These are phyloP conservation scores for Picochlorum sp. DNA, from an alignment of 139 green algal genomes.

Conservation along the genomic window DNA sequence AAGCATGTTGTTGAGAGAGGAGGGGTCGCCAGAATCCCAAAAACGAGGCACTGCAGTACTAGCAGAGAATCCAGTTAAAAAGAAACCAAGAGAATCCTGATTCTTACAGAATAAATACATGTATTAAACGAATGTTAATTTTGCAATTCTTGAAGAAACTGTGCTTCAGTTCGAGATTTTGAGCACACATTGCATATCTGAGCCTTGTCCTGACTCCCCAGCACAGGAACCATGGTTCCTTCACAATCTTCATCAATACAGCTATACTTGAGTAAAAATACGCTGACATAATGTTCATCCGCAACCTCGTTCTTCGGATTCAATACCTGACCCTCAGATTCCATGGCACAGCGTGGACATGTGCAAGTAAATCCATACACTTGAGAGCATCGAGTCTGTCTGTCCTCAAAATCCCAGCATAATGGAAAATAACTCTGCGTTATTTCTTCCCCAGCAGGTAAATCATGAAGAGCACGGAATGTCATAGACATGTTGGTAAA, in stretches of 20 bases:
- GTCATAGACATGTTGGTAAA: slow-evolving; percentile 32
- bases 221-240: slow-evolving; percentile 55
- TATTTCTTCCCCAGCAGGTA: slow-evolving; percentile 55
- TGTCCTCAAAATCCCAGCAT: slow-evolving; percentile 43
- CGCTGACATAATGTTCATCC: slow-evolving; percentile 44
- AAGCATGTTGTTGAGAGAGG: too few species aligned
- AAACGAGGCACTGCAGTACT: too few species aligned
- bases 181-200: slow-evolving; percentile 68
- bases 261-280: slow-evolving; percentile 74
- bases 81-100: neutral
- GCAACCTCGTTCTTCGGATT: slow-evolving; percentile 1
- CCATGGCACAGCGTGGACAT: slow-evolving; percentile 56
- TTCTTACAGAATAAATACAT: neutral
- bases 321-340: slow-evolving; percentile 4
- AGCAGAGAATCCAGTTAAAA: too few species aligned
- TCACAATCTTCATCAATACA: slow-evolving; percentile 48
- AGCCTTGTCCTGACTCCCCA: neutral
- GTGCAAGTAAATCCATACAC: slow-evolving; percentile 71
- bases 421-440: slow-evolving; percentile 67
- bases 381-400: slow-evolving; percentile 45
- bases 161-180: slow-evolving; percentile 35
- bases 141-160: slow-evolving; percentile 62
- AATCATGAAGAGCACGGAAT: slow-evolving; percentile 52
- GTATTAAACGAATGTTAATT: neutral
- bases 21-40: too few species aligned